phyloP scores from a whole-genome alignment of 1,284 basidiomycete species.

The Sporisorium sorghi region DNA sequence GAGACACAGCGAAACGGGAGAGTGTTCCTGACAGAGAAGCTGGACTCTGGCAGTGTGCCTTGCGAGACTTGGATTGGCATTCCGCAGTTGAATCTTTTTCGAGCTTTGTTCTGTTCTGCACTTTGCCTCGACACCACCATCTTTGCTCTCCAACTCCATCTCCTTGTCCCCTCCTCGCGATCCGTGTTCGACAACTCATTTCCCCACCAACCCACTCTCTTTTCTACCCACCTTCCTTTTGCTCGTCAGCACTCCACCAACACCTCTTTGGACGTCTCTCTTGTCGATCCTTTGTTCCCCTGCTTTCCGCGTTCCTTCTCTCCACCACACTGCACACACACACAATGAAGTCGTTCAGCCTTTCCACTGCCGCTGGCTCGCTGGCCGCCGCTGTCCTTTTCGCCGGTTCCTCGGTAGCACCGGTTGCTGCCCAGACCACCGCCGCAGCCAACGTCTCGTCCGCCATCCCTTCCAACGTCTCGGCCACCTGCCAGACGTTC shows the following conservation, averaged over 20 bases:
- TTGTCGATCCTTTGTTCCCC: too few species aligned
- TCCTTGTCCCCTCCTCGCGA: slow-evolving; percentile 7
- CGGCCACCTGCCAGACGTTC: slow-evolving; percentile 44
- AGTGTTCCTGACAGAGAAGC: too few species aligned
- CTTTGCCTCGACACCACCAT: slow-evolving; percentile 18
- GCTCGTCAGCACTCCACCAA: slow-evolving; percentile 7
- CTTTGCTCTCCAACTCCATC: slow-evolving; percentile 5
- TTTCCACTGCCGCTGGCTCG: slow-evolving; percentile 31
- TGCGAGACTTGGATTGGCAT: too few species aligned
- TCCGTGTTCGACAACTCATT: slow-evolving; percentile 6
- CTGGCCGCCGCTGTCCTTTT: slow-evolving; percentile 30
- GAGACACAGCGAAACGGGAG: not conserved
- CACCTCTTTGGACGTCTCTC: not conserved
- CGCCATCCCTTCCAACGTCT: slow-evolving; percentile 50
- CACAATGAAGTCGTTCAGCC: slow-evolving; percentile 35
- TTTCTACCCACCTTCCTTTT: slow-evolving; percentile 8
- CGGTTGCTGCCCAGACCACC: slow-evolving; percentile 39
- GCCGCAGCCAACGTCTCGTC: slow-evolving; percentile 23
- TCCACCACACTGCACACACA: not conserved
- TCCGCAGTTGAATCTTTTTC: too few species aligned
- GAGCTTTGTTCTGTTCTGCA: too few species aligned
- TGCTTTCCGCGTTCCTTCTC: not conserved
- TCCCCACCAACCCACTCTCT: not conserved
- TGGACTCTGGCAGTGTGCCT: too few species aligned
- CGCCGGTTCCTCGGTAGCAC: slow-evolving; percentile 27